Conservation (phyloP, 2,329 filamentous ascomycete genomes). For the Sporothrix dimorphospora region DNA sequence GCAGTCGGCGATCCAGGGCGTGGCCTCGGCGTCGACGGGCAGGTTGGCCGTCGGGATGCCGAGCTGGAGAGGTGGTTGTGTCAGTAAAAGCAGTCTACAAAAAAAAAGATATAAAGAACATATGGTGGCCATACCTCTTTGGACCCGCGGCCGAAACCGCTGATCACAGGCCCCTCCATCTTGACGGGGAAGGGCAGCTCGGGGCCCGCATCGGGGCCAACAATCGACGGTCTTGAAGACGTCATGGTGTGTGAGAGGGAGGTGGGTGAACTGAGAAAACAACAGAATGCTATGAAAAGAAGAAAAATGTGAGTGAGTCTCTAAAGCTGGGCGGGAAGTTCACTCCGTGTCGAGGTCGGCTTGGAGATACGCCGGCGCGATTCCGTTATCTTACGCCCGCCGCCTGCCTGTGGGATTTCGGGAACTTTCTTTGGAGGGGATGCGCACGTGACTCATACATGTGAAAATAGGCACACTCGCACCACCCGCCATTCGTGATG, state of each 20-base stretch:
- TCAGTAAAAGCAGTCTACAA: background rate
- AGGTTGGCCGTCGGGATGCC: conserved; percentile 97
- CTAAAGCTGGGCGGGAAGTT: background rate
- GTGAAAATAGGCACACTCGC: background rate
- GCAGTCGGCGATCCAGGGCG: conserved; percentile 64
- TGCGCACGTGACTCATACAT: conserved; percentile 14
- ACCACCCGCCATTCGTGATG: background rate
- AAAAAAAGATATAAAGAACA: background rate
- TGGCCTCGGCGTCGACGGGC: conserved; percentile 65
- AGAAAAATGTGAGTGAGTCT: background rate
- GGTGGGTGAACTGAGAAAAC: background rate
- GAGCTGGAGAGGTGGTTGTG: conserved; percentile 61
- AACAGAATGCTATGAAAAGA: background rate
- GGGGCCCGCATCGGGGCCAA: conserved; percentile 75
- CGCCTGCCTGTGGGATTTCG: background rate
- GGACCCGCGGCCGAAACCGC: conserved; percentile 90
- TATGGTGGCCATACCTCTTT: conserved; percentile 67
- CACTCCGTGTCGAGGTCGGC: background rate
- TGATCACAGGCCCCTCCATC: conserved; percentile 85
- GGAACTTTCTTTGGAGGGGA: background rate
- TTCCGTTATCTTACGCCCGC: conserved; percentile 2
- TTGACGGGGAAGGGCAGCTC: conserved; percentile 77
- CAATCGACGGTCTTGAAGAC: conserved; percentile 63
- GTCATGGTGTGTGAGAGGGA: background rate
- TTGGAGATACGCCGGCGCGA: conserved; percentile 6